These are phyloP conservation scores for Pseudonitzschia delicatissima DNA, from an alignment of 108 stramenopile genomes.

Conservation along the genomic window DNA sequence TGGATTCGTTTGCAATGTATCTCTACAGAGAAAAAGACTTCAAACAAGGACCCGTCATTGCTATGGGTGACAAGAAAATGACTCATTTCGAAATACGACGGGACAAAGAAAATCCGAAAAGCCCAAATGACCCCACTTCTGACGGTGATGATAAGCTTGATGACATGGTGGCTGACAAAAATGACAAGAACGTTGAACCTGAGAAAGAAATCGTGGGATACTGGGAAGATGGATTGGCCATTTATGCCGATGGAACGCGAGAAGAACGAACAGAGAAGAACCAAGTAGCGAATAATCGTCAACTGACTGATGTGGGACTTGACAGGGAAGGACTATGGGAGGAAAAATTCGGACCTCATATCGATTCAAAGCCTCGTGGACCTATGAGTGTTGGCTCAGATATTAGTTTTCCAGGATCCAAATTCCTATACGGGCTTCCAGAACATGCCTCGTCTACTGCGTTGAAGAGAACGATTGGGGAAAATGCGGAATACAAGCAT, in stretches of 20 bases:
- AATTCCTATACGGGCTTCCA: constrained; percentile 92
- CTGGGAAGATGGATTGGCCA: constrained; percentile 92
- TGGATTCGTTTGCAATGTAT: constrained; percentile 69
- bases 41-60: constrained; percentile 51
- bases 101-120: constrained; percentile 24
- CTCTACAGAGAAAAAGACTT: constrained; percentile 58
- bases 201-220: constrained; percentile 89
- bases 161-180: constrained; percentile 26
- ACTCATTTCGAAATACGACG: constrained; percentile 91
- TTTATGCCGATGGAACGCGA: constrained; percentile 84
- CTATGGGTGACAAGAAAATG: constrained; percentile 56
- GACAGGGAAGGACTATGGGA: constrained; percentile 89
- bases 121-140: constrained; percentile 16
- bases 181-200: constrained; percentile 43
- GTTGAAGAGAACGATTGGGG: constrained; percentile 80
- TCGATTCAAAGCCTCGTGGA: constrained; percentile 89
- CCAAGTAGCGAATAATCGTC: constrained; percentile 52
- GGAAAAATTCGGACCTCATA: constrained; percentile 89
- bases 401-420: constrained; percentile 79
- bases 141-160: constrained; percentile 23
- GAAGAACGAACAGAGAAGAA: constrained; percentile 62
- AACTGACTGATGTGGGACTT: constrained; percentile 50
- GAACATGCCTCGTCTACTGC: constrained; percentile 93
- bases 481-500: constrained; percentile 78
- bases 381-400: constrained; percentile 96